Percentiles rank a stretch among this genome's conserved stretches.
phyloP scores from a whole-genome alignment of 305 asterid species.

The Solanum hybrid region DNA sequence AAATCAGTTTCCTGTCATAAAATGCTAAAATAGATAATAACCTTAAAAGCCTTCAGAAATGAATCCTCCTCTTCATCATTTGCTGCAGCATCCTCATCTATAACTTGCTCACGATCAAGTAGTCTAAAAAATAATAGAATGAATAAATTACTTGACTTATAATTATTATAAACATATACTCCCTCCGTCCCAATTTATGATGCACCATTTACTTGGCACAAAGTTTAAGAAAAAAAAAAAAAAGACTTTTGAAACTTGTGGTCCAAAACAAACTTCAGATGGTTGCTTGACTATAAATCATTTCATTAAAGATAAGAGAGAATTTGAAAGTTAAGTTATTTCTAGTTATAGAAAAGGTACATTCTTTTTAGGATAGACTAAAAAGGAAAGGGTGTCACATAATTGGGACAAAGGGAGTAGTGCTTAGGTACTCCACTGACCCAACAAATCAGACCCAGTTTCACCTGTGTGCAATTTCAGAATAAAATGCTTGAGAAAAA shows the following conservation, averaged over 20 bases:
- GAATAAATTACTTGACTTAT: not conserved
- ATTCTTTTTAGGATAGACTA: not conserved
- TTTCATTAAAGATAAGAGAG: not conserved
- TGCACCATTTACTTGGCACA: not conserved
- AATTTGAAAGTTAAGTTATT: not conserved
- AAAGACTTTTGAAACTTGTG: not conserved
- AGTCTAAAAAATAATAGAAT: slow-evolving; percentile 29
- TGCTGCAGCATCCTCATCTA: slow-evolving; percentile 64
- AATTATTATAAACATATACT: slow-evolving; percentile 1
- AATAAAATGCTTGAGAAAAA: not conserved
- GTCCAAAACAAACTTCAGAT: not conserved
- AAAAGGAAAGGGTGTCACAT: not conserved
- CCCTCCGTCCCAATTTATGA: not conserved
- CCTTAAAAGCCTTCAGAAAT: slow-evolving; percentile 95
- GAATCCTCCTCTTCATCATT: slow-evolving; percentile 96
- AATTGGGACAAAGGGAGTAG: not conserved
- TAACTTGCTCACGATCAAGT: slow-evolving; percentile 83
- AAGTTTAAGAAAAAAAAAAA: not conserved
- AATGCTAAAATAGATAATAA: slow-evolving; percentile 15
- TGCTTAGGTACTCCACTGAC: not conserved
- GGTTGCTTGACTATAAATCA: not conserved
- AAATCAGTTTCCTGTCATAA: not conserved
- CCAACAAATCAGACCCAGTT: not conserved
- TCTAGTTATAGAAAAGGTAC: not conserved
- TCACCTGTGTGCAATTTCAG: not conserved